These are phyloP conservation scores for Dipodascus albidus DNA, from an alignment of 805 yeast genomes.

Conservation along the genomic window DNA sequence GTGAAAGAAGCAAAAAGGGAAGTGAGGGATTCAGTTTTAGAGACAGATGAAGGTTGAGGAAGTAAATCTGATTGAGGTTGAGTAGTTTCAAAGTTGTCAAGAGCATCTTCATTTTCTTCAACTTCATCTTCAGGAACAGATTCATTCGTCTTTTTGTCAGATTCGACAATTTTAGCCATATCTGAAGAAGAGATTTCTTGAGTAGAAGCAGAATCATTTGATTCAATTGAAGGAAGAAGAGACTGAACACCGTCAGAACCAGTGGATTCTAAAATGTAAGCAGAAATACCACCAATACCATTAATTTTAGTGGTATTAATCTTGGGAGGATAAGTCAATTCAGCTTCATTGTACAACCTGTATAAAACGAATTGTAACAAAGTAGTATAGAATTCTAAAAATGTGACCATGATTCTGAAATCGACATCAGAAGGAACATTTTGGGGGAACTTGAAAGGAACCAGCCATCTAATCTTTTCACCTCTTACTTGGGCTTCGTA, in stretches of 20 bases:
- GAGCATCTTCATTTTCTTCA: conserved; percentile 31
- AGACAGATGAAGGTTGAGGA: conserved; percentile 43
- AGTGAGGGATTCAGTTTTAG: conserved; percentile 34
- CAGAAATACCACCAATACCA: conserved; percentile 80
- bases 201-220: conserved; percentile 39
- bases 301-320: conserved; percentile 61
- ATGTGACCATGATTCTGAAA: conserved; percentile 93
- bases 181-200: conserved; percentile 25
- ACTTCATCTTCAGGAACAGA: conserved; percentile 15
- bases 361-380: conserved; percentile 76
- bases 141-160: conserved; percentile 24
- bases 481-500: conserved; percentile 86
- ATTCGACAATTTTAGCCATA: conserved; percentile 25
- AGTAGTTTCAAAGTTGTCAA: conserved; percentile 63
- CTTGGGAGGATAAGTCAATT: conserved; percentile 83
- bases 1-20: conserved; percentile 64
- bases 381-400: conserved; percentile 91
- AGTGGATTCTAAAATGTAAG: conserved; percentile 58
- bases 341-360: conserved; percentile 76
- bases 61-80: conserved; percentile 34
- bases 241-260: conserved; percentile 16
- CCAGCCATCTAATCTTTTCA: conserved; percentile 90
- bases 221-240: conserved; percentile 20
- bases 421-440: conserved; percentile 90
- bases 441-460: conserved; percentile 94